Percentiles rank a stretch among this genome's conserved stretches.
phyloP scores from a whole-genome alignment of 805 yeast genomes.

The Metschnikowia hibisci region DNA sequence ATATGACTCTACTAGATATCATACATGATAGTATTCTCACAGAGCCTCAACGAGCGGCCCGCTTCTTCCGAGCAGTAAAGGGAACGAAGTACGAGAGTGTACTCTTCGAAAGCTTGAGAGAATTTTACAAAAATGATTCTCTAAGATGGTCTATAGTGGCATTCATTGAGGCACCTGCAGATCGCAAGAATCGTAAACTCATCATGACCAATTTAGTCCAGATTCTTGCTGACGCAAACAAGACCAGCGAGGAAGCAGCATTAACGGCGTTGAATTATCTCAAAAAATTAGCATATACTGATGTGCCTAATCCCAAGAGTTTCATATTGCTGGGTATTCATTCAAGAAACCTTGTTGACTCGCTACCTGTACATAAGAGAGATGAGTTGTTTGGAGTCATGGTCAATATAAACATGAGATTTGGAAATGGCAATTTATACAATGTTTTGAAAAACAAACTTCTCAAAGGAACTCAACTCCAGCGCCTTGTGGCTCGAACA shows the following conservation, averaged over 20 bases:
- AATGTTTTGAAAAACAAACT: slow-evolving; percentile 22
- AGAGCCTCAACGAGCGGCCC: slow-evolving; percentile 23
- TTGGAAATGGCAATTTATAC: slow-evolving; percentile 17
- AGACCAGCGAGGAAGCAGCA: slow-evolving; percentile 14
- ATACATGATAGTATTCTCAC: slow-evolving; percentile 27
- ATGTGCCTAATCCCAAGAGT: slow-evolving; percentile 20
- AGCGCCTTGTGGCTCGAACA: slow-evolving; percentile 32
- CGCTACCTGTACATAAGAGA: slow-evolving; percentile 4
- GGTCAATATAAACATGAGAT: slow-evolving; percentile 31
- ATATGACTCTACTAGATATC: slow-evolving; percentile 27
- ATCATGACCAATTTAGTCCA: slow-evolving; percentile 17
- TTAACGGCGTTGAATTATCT: slow-evolving; percentile 26
- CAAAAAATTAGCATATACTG: slow-evolving; percentile 22
- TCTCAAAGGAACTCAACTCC: slow-evolving; percentile 27
- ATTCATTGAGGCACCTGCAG: slow-evolving; percentile 24
- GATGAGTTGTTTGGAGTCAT: slow-evolving; percentile 28
- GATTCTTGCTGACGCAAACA: slow-evolving; percentile 13
- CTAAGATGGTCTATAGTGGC: slow-evolving; percentile 27
- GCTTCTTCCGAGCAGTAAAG: slow-evolving; percentile 19
- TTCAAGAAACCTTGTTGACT: background rate
- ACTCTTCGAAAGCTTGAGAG: slow-evolving; percentile 16
- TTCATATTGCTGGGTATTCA: slow-evolving; percentile 11
- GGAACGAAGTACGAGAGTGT: slow-evolving; percentile 19
- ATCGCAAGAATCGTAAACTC: slow-evolving; percentile 14
- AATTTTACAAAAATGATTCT: slow-evolving; percentile 18